A percentile compares a stretch with the other conserved stretches of the same genome.
Evolutionary conservation across 192 early-diverging fungal species (phyloP).

Genomic region (Coemansia sp.): DNA sequence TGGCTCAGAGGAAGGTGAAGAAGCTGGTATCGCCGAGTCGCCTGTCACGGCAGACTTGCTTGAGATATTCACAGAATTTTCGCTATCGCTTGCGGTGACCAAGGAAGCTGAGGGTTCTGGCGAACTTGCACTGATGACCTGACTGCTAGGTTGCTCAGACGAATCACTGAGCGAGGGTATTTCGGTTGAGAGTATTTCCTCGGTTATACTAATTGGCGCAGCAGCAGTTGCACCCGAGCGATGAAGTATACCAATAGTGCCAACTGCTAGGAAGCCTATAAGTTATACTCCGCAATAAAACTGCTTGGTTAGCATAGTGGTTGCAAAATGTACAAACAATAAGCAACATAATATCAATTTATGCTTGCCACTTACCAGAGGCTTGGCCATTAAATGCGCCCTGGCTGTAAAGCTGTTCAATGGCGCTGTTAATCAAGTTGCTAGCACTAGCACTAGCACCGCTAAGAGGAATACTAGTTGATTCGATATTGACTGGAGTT

Average conservation of each 20-base stretch:
- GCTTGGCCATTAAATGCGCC: slow-evolving; percentile 12
- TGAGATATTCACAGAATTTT: background rate
- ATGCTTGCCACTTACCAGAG: slow-evolving; percentile 6
- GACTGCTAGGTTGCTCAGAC: background rate
- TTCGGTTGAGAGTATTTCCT: background rate
- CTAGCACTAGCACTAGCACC: slow-evolving; percentile 1
- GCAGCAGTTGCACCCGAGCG: background rate
- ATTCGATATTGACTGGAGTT: slow-evolving; percentile 13
- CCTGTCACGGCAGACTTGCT: background rate
- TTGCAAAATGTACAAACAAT: background rate
- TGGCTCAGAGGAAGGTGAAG: background rate
- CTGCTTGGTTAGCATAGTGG: background rate
- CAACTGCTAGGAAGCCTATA: slow-evolving; percentile 1
- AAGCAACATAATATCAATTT: background rate
- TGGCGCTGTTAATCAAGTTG: slow-evolving; percentile 7
- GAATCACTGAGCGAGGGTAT: background rate
- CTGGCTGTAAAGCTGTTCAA: background rate
- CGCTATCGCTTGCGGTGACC: background rate
- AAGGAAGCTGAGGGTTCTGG: background rate
- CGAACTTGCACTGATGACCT: background rate
- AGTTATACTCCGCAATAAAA: background rate
- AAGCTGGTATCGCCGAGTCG: background rate
- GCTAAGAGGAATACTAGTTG: slow-evolving; percentile 15
- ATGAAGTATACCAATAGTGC: background rate
- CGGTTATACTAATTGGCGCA: background rate